Percentiles rank a stretch among this genome's conserved stretches.
Evolutionary conservation across 352 stramenopile species (phyloP).

Genomic region (Phytophthora palmivora): DNA sequence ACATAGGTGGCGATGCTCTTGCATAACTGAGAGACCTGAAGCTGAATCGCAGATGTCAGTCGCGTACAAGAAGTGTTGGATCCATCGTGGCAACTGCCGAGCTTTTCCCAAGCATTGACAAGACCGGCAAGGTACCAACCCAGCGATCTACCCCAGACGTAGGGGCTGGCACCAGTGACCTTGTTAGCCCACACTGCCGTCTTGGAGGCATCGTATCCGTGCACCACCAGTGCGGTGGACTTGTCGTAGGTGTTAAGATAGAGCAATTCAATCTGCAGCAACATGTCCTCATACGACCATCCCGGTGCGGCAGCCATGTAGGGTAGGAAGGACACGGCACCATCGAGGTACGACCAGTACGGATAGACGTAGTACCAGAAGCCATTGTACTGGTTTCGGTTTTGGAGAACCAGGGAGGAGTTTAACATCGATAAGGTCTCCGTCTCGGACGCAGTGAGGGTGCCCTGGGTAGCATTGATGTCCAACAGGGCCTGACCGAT

Average conservation of each 20-base stretch:
- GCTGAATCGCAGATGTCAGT: constrained; percentile 20
- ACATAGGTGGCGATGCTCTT: constrained; percentile 27
- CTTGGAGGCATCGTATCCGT: constrained; percentile 38
- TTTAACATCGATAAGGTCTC: constrained; percentile 28
- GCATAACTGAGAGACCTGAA: constrained; percentile 26
- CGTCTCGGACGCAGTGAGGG: constrained; percentile 19
- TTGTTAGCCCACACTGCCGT: constrained; percentile 36
- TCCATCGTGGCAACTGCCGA: constrained; percentile 16
- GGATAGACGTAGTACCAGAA: constrained; percentile 44
- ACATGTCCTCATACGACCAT: constrained; percentile 38
- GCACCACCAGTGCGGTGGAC: constrained; percentile 21
- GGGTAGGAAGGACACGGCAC: constrained; percentile 34
- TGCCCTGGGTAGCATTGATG: constrained; percentile 26
- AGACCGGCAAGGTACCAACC: constrained; percentile 38
- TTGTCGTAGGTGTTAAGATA: constrained; percentile 35
- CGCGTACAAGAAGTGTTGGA: constrained; percentile 14
- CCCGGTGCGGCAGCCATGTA: constrained; percentile 35
- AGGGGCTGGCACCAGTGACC: constrained; percentile 27
- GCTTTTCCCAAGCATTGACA: constrained; percentile 33
- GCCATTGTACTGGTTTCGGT: constrained; percentile 34
- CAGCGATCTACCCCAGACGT: constrained; percentile 35
- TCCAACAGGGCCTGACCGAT: constrained; percentile 32
- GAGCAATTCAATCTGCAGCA: constrained; percentile 36
- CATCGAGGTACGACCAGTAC: constrained; percentile 41
- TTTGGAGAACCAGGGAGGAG: constrained; percentile 27